Evolutionary conservation across 768 basidiomycete genomes (phyloP).

Genomic region (Sistotremastrum niveocremeum): DNA sequence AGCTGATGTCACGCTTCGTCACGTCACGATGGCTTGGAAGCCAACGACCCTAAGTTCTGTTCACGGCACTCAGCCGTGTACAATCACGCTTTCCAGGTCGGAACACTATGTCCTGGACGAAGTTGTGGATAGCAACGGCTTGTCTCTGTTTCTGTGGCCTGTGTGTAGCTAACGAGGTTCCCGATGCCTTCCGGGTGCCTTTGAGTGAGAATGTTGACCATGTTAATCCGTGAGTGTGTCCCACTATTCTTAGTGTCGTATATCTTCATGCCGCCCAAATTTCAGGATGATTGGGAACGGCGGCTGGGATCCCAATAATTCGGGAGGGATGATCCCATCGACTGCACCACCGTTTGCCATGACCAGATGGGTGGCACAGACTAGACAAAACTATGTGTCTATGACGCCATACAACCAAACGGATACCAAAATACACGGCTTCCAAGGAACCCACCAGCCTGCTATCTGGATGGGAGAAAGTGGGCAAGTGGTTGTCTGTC

Average conservation of each 20-base stretch:
- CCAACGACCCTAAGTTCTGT: no score
- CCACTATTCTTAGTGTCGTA: background rate
- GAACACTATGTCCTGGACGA: no score
- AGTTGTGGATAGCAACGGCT: no score
- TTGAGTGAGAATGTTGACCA: conserved; percentile 28
- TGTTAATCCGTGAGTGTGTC: conserved; percentile 29
- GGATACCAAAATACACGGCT: conserved; percentile 48
- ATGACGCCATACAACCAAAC: conserved; percentile 60
- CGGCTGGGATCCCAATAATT: conserved; percentile 53
- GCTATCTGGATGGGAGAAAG: conserved; percentile 87
- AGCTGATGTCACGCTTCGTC: no score
- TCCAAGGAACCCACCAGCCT: conserved; percentile 70
- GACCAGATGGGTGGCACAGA: conserved; percentile 80
- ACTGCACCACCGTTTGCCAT: conserved; percentile 72
- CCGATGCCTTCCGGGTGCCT: conserved; percentile 1
- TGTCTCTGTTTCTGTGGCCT: no score
- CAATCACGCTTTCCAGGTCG: no score
- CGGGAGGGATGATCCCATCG: conserved; percentile 69
- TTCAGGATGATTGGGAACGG: conserved; percentile 55
- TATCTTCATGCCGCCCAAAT: background rate
- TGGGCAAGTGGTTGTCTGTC: conserved; percentile 45
- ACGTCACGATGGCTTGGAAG: no score
- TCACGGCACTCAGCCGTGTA: no score
- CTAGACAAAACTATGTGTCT: conserved; percentile 62
- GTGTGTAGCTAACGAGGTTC: no score